Evolutionary conservation across 257 asterid genomes (phyloP), one percentile per base, ranked within the genome.

Genomic region (Nicotiana paniculata): DNA sequence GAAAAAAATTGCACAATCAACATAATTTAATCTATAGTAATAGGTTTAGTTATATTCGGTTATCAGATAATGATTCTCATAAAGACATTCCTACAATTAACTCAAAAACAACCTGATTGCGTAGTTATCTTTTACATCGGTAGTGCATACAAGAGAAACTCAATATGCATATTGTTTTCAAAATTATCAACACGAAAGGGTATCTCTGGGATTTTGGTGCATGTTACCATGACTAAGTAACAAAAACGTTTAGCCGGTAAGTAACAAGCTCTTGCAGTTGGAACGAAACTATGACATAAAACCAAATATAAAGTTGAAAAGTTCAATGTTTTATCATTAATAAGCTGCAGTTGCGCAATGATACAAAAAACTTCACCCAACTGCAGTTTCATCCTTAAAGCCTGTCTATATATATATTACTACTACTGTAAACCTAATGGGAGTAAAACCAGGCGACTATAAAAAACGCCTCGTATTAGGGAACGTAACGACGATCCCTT

Each of bases 301-400:
- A 16, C 35, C 28, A 33, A 67, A 67, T 32, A 32, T 32, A 32
- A 51, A 51, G 21, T 59, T 21, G 8, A 28, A 75, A 51, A 15
- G 63, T 51, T 75, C 28, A 75, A 26, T 51, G 39, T 24, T 37
- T 51, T 48, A 26, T 24, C 80, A 75, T 15, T 48, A 1, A 75
- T 28, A 75, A 75, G 46, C 79, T 75, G 80, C 80, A 75, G 62
- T 59, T 21, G 82, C 37, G 62, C 18, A 28, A 30, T 28, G 75
- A 65, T 48, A 32, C 82, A 62, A 79, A 62, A 79, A 79, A 43
- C 28, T 62, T 79, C 75, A 65, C 75, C 82, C 82, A 24, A 30
- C 82, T 79, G 75, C 69, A 62, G 62, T 59, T 79, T 28, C 63
- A 51, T 51, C 12, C 53, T 39, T 9, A n/a, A 39, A 54, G n/a